These are phyloP conservation scores for Drechslera avenae DNA, from an alignment of 2,329 filamentous ascomycete genomes.

Conservation along the genomic window DNA sequence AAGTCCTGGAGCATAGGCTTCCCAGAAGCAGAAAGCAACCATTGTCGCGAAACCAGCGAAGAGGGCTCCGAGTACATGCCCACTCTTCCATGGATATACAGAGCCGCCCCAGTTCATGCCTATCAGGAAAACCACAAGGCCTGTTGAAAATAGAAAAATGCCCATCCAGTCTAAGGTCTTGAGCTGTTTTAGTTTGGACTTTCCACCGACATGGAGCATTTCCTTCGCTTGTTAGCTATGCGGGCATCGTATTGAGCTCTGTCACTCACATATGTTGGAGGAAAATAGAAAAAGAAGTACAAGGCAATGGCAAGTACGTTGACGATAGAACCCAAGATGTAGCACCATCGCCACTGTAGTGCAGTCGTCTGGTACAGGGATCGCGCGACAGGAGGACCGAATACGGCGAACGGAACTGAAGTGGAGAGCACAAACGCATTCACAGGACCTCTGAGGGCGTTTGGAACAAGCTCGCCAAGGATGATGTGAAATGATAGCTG, in stretches of 20 bases:
- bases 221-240: conserved; percentile 21
- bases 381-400: conserved; percentile 39
- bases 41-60: conserved; percentile 41
- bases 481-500: conserved; percentile 49
- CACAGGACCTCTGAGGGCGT: conserved; percentile 37
- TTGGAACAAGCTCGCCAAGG: conserved; percentile 48
- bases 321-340: conserved; percentile 39
- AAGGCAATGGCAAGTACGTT: conserved; percentile 32
- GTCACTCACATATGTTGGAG: conserved; percentile 37
- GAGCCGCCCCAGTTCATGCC: conserved; percentile 53
- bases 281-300: conserved; percentile 47
- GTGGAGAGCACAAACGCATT: conserved; percentile 44
- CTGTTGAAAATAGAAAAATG: conserved; percentile 54
- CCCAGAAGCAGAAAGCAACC: conserved; percentile 41
- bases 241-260: neutral
- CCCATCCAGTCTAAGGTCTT: conserved; percentile 55
- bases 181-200: conserved; percentile 43
- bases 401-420: conserved; percentile 39
- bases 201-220: conserved; percentile 43
- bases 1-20: conserved; percentile 30
- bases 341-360: conserved; percentile 42
- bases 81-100: conserved; percentile 43
- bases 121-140: conserved; percentile 54
- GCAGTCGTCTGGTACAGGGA: conserved; percentile 38
- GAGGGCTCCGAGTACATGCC: conserved; percentile 44